These are phyloP conservation scores for Lagerstroemia speciosa DNA, from an alignment of 345 rosid genomes.

Conservation along the genomic window DNA sequence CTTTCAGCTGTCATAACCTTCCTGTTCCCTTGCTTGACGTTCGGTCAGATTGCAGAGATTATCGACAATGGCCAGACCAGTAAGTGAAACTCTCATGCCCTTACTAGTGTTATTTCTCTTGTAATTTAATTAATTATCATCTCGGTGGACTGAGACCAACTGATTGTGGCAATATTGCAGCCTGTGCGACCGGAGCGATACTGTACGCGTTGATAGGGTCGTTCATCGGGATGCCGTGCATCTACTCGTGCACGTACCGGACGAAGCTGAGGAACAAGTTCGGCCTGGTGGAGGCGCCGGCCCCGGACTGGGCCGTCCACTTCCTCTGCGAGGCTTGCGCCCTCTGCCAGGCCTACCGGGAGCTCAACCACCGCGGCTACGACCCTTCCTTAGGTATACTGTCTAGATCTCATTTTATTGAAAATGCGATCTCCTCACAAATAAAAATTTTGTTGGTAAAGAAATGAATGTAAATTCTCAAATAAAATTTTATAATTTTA, in stretches of 20 bases:
- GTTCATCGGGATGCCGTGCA: constrained; percentile 36
- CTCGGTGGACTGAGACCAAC: not conserved
- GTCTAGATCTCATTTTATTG: too few species aligned
- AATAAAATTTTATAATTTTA: too few species aligned
- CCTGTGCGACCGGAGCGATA: constrained; percentile 41
- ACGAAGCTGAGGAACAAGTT: constrained; percentile 51
- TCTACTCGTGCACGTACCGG: constrained; percentile 54
- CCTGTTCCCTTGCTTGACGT: constrained; percentile 37
- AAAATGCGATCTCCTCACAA: too few species aligned
- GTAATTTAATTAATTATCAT: too few species aligned
- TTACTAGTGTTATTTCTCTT: too few species aligned
- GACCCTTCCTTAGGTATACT: constrained; percentile 54
- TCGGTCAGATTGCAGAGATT: constrained; percentile 61
- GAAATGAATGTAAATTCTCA: too few species aligned
- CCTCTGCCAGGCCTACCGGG: constrained; percentile 69
- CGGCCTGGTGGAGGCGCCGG: constrained; percentile 51
- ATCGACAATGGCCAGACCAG: constrained; percentile 41
- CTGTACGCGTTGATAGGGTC: constrained; percentile 29
- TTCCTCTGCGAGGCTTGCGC: constrained; percentile 56
- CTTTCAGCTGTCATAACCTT: constrained; percentile 45
- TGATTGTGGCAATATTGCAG: constrained; percentile 16
- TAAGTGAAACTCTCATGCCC: constrained; percentile 15
- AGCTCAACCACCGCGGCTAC: constrained; percentile 51
- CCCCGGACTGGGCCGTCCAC: constrained; percentile 57
- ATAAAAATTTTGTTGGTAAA: too few species aligned